Base-by-base conservation (phyloP, 495 filamentous ascomycete species). In the Podospora appendiculata region DNA sequence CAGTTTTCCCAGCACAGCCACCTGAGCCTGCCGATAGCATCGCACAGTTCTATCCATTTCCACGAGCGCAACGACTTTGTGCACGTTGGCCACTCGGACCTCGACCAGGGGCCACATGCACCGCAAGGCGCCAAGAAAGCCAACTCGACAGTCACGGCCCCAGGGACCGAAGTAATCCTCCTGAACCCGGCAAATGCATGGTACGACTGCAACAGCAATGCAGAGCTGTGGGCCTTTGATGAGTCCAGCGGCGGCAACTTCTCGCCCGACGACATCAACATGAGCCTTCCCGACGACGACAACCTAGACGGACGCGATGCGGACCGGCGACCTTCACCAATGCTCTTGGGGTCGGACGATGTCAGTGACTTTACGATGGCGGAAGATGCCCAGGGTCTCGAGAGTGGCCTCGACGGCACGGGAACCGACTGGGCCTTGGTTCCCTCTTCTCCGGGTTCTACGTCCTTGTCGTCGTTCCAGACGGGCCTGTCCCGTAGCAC, bases 191-290 rank as follows among this genome's bases (percentile, higher is more conserved):
- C 57, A 7, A 48, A 38, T 11, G 44, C 49, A 0, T 58, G 52
- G 41, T 65, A 59, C 47, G 63, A 61, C 47, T 65, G 63, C 45
- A 60, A 61, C 47, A 63, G 63, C 45, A 56, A 65, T 33, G 45
- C 45, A 1, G 53, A 42, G 3, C 13, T 56, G 6, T 55, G 51
- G 53, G 47, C 12, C 13, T 50, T 46, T 8, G 51, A 50, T n/a
- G 49, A 55, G 2, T 9, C 40, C 39, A 25, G 44, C 1, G 52
- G 36, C 36, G 36, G 36, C 25, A 25, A 25, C 25, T 25, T 25
- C 25, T 25, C 25, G 2, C 25, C 41, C 8, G 36, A 18, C 8
- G 13, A 47, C 38, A 19, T 48, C 16, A 10, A 12, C 3, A 17
- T 41, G n/a, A 51, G 51, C 33, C 40, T 46, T 6, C 32, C 16